A percentile compares a stretch with the other conserved stretches of the same genome.
phyloP scores from a whole-genome alignment of 192 early-diverging fungal species.

The Helicostylum pulchrum region DNA sequence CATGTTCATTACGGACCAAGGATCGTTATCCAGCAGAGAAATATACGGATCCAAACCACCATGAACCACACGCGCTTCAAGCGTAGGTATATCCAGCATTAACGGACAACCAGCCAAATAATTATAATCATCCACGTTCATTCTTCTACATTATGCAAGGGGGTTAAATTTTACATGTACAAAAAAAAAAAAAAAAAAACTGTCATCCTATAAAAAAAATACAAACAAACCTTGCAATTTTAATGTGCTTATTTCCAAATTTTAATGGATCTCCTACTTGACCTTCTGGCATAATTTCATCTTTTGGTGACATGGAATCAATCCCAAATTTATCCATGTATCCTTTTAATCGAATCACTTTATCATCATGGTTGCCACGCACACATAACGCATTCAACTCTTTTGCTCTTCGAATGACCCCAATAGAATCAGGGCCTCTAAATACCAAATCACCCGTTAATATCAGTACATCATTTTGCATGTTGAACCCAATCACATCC shows the following conservation, averaged over 20 bases:
- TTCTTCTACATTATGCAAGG: conserved; percentile 8
- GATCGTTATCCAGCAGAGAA: conserved; percentile 48
- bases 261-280: conserved; percentile 33
- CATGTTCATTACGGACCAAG: conserved; percentile 60
- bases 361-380: conserved; percentile 76
- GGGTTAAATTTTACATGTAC: neutral
- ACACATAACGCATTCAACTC: conserved; percentile 51
- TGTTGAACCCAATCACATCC: conserved; percentile 37
- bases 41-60: conserved; percentile 56
- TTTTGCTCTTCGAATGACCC: conserved; percentile 52
- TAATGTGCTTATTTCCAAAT: conserved; percentile 26
- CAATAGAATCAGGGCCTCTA: conserved; percentile 59
- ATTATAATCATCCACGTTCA: conserved; percentile 42
- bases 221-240: conserved; percentile 32
- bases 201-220: too few species aligned
- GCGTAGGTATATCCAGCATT: conserved; percentile 44
- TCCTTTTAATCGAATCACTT: conserved; percentile 52
- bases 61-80: conserved; percentile 59
- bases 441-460: conserved; percentile 65
- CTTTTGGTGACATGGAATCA: neutral
- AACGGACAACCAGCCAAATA: conserved; percentile 53
- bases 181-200: neutral
- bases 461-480: conserved; percentile 49
- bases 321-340: conserved; percentile 15
- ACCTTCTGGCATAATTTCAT: conserved; percentile 25